These are phyloP conservation scores for Nothophaeocryptopus gaeumannii DNA, from an alignment of 2,329 filamentous ascomycete genomes.

Conservation along the genomic window DNA sequence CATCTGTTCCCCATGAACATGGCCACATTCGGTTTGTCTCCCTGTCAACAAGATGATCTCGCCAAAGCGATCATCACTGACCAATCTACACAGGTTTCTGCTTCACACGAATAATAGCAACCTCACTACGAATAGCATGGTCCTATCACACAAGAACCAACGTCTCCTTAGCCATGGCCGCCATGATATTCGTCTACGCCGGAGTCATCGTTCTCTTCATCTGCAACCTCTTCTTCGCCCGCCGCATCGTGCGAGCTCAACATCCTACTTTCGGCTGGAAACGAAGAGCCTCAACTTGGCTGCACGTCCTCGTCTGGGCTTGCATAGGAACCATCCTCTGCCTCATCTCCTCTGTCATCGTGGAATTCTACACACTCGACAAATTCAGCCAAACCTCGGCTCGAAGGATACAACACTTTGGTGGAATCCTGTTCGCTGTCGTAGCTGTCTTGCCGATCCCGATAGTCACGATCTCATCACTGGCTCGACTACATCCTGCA, in stretches of 20 bases:
- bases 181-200: slow-evolving; percentile 68
- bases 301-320: slow-evolving; percentile 58
- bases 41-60: not conserved
- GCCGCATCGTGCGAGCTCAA: slow-evolving; percentile 70
- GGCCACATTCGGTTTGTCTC: slow-evolving; percentile 47
- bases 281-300: slow-evolving; percentile 48
- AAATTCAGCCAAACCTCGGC: slow-evolving; percentile 48
- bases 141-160: slow-evolving; percentile 45
- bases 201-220: slow-evolving; percentile 74
- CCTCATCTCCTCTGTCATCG: slow-evolving; percentile 63
- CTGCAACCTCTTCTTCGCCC: slow-evolving; percentile 73
- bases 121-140: slow-evolving; percentile 55
- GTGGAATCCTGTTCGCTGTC: slow-evolving; percentile 59
- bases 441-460: slow-evolving; percentile 66
- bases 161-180: slow-evolving; percentile 53
- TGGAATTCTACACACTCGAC: slow-evolving; percentile 66
- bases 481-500: slow-evolving; percentile 40
- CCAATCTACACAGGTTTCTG: slow-evolving; percentile 47
- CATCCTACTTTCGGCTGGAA: slow-evolving; percentile 72
- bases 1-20: slow-evolving; percentile 61
- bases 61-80: no score
- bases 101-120: slow-evolving; percentile 48
- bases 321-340: slow-evolving; percentile 62
- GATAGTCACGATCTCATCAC: slow-evolving; percentile 49
- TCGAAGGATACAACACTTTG: slow-evolving; percentile 63